Base-by-base conservation (phyloP, 2,329 filamentous ascomycete genomes). In the Colletotrichum sidae region DNA sequence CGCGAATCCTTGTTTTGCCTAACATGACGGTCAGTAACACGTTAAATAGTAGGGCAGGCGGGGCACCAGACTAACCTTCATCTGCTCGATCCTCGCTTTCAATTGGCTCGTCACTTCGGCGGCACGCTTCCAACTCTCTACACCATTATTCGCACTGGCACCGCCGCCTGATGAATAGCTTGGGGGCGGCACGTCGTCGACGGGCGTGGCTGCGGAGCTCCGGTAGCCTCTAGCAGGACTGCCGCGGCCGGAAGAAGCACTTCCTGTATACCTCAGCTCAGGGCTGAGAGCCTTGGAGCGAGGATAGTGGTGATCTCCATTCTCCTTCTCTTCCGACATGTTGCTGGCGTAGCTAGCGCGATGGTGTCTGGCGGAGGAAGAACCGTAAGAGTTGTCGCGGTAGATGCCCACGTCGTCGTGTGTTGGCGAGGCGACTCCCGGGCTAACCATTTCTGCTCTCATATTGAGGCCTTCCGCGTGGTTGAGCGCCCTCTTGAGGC, bases 91-190 rank as follows among this genome's bases (percentile, higher is more conserved):
- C 76, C 96, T 89, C 56, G 95, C 94, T 83, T 98, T 99, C 73
- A 99, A 79, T 77, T 97, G 96, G 78, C 94, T 97, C 59, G 96
- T 99, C 63, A 99, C 96, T 81, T 99, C 96, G 2, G 96, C 96
- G 15, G 96, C 96, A 71, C 96, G 86, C 81, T 94, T 96, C 96
- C 96, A 99, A 76, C 94, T 98, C 81, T 99, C 96, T 15, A 90
- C 89, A 1, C 89, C 89, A 51, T 89, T 86, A 41, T 13, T 55
- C 12, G 49, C 86, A 45, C 13, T 55, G n/a, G 52, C 13, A 79
- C 63, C 69, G 73, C 60, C 67, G 33, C 53, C 58, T 2, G 50
- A 51, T 7, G 45, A 52, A 54, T 59, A 55, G 13, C 59, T 60
- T 6, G 61, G 55, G 15, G 41, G 38, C 39, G 55, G 58, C 44